Conservation (phyloP, 768 basidiomycete genomes). For the Termitomyces sp. region DNA sequence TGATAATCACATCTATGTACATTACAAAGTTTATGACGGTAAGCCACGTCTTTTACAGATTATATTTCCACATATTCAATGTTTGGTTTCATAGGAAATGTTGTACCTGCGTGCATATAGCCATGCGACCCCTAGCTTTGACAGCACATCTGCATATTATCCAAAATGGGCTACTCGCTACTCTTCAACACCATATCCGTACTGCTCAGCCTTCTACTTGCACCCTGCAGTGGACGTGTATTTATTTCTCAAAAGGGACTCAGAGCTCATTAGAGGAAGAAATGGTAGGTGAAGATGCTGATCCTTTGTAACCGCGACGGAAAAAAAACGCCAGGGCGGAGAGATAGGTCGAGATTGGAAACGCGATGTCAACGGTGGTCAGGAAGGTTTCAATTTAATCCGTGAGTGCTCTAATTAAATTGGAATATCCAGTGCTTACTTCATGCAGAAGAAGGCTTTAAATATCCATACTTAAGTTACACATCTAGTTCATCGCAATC, state of each 20-base stretch:
- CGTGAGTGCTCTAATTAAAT: conserved; percentile 32
- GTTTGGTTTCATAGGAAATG: conserved; percentile 58
- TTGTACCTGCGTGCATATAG: conserved; percentile 72
- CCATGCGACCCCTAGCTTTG: conserved; percentile 42
- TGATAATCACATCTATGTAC: conserved; percentile 75
- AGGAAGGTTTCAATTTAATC: conserved; percentile 89
- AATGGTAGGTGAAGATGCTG: conserved; percentile 28
- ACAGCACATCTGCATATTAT: conserved; percentile 46
- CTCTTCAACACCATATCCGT: conserved; percentile 79
- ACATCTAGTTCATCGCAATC: conserved; percentile 71
- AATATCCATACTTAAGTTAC: conserved; percentile 63
- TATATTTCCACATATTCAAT: not conserved
- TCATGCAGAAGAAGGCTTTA: conserved; percentile 69
- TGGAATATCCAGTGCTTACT: not conserved
- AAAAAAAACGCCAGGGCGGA: conserved; percentile 68
- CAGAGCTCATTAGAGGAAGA: conserved; percentile 64
- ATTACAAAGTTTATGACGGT: conserved; percentile 86
- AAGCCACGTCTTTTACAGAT: conserved; percentile 8
- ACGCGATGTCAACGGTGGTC: conserved; percentile 62
- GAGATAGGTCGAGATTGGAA: conserved; percentile 77
- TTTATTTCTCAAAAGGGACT: conserved; percentile 75
- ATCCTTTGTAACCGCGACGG: conserved; percentile 22
- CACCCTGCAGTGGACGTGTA: conserved; percentile 61
- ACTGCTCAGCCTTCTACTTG: conserved; percentile 81
- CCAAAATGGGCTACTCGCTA: conserved; percentile 86